Evolutionary conservation across 2,329 filamentous ascomycete species (phyloP), one percentile per base, ranked within the genome.

Genomic region (Arachnomyces sp.): DNA sequence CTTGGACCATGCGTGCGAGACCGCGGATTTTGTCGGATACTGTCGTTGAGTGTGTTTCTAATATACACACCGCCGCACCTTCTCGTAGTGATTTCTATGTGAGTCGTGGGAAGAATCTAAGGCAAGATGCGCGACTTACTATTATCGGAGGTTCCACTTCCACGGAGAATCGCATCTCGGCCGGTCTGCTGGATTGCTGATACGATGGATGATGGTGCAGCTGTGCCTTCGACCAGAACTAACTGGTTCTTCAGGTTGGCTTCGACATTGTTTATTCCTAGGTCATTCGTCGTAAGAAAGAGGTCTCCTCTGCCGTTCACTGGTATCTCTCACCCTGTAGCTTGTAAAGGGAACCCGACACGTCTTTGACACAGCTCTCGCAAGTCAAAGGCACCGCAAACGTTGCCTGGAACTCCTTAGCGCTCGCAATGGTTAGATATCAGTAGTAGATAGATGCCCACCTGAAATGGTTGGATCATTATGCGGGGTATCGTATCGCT

Each of bases 351-450:
- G 86, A 81, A 48, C 77, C 76, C 55, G 87, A 87, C 60, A 98
- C 81, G 55, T 87, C 81, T 63, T 89, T 82, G 62, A 94, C 79
- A 69, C 92, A 96, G 57, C 76, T 72, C 54, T 94, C 82, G 69
- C 92, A 96, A 66, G 81, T 87, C 72, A 96, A 81, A 40, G 88
- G 89, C 52, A 96, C 92, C 48, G 90, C 88, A 64, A 96, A 96
- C 49, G 90, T 82, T 45, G 90, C 94, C 83, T 96, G 53, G 31
- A 33, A n/a, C 31, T 11, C 2, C 13, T 16, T 37, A 25, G 17
- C 15, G 35, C 56, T 43, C 57, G 52, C 40, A 44, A 39, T 25
- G n/a, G n/a, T n/a, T n/a, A n/a, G n/a, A n/a, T n/a, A n/a, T 17
- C 12, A 29, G 28, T 9, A 39, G 36, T 16, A 20, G 29, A 39